phyloP scores from a whole-genome alignment of 1,139 yeast genomes.

The Pichiaceae sp. region DNA sequence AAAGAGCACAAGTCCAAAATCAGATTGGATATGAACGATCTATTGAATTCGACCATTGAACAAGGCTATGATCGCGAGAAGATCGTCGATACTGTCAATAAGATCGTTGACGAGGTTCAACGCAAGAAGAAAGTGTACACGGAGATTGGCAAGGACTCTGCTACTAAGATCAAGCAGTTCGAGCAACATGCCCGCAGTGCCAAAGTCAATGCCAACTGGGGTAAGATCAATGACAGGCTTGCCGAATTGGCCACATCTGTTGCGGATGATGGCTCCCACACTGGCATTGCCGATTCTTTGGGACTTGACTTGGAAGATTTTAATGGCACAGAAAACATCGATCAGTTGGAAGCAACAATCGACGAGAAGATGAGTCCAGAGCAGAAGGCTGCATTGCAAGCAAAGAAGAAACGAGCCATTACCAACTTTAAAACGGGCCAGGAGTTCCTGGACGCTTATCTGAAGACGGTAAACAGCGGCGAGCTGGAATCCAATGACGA shows the following conservation, averaged over 20 bases:
- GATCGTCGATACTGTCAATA: conserved; percentile 35
- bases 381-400: conserved; percentile 13
- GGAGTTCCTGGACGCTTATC: conserved; percentile 1
- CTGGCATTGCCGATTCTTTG: conserved; percentile 28
- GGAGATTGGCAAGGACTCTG: conserved; percentile 4
- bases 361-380: conserved; percentile 25
- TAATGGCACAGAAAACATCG: conserved; percentile 47
- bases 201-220: conserved; percentile 27
- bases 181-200: conserved; percentile 18
- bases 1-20: conserved; percentile 37
- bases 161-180: conserved; percentile 11
- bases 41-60: conserved; percentile 21
- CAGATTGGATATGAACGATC: conserved; percentile 30
- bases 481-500: conserved; percentile 1
- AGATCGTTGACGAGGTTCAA: conserved; percentile 35
- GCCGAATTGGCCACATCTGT: conserved; percentile 23
- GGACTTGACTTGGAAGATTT: neutral
- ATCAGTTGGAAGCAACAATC: conserved; percentile 48
- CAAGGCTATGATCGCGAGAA: conserved; percentile 25
- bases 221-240: conserved; percentile 19
- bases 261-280: conserved; percentile 39
- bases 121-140: conserved; percentile 30
- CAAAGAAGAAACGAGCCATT: neutral
- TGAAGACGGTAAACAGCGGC: neutral
- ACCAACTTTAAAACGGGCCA: neutral